phyloP scores from a whole-genome alignment of 2,329 filamentous ascomycete genomes.

The Cordyceps militaris region DNA sequence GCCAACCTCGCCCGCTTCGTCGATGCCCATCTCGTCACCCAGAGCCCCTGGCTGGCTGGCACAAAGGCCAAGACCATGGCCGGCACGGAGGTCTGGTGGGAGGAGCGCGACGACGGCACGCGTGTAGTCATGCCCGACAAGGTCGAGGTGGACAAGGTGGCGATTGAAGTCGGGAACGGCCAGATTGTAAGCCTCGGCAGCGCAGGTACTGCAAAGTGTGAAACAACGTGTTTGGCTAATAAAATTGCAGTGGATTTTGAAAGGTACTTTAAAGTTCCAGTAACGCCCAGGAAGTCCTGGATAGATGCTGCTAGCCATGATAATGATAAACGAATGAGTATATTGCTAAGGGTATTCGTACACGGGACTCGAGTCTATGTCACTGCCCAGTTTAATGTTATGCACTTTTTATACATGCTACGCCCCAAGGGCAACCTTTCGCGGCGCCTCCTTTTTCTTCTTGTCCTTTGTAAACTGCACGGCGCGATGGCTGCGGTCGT shows the following conservation, averaged over 20 bases:
- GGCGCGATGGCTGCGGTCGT: constrained; percentile 63
- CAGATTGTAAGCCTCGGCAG: constrained; percentile 52
- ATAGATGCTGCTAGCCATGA: background rate
- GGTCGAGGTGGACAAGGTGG: constrained; percentile 69
- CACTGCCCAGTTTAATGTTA: background rate
- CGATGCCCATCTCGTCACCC: constrained; percentile 72
- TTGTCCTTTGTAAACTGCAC: constrained; percentile 45
- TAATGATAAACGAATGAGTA: constrained; percentile 1
- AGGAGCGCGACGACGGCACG: constrained; percentile 59
- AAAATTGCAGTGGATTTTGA: constrained; percentile 55
- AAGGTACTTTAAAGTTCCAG: constrained; percentile 41
- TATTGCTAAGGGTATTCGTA: background rate
- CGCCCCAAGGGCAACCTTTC: constrained; percentile 31
- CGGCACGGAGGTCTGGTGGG: constrained; percentile 73
- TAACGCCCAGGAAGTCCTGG: constrained; percentile 14
- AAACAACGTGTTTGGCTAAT: constrained; percentile 14
- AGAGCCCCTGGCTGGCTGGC: constrained; percentile 66
- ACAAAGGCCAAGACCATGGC: constrained; percentile 58
- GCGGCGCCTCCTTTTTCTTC: constrained; percentile 25
- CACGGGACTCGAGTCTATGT: background rate
- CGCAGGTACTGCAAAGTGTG: too few relatives aligned
- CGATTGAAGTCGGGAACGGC: constrained; percentile 74
- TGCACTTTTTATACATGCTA: constrained; percentile 14
- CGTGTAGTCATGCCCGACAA: constrained; percentile 70
- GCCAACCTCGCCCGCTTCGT: constrained; percentile 75